Base-by-base conservation (phyloP, 2,329 filamentous ascomycete genomes). In the Verticillium albo-atrum region DNA sequence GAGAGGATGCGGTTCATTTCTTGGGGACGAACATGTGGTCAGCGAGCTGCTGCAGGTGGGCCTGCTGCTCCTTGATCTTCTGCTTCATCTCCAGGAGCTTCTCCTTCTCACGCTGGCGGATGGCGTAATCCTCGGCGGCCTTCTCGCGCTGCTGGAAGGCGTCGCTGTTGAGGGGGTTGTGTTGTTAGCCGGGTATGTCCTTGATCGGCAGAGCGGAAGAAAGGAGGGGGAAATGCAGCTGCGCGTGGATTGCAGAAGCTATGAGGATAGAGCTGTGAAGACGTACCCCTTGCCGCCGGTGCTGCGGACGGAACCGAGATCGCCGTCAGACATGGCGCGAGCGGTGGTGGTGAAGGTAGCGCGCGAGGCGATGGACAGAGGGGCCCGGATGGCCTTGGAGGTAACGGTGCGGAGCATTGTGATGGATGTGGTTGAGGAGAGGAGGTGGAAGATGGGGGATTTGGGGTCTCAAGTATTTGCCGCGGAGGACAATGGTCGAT, bases 71-170 rank as follows among this genome's bases (percentile, higher is more conserved):
- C 64, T 76, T 71, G 65, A 97, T 84, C 81, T 86, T 87, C 79
- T 84, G 82, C 77, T 85, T 89, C 68, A 97, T 87, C 73, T 85
- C 85, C 57, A 84, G 68, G 64, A 97, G 89, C 91, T 97, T 97
- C 80, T 93, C 88, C 79, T 87, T 86, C 85, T 98, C 95, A 73
- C 92, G 90, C 80, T 90, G 81, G 70, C 87, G 86, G 78, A 99
- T 92, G 78, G 90, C 91, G 68, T 86, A 85, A 75, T 92, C 89
- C 81, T 98, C 95, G 73, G 80, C 83, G 67, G 94, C 94, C 73
- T 89, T 85, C 79, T 99, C 95, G 69, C 95, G 92, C 79, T 89
- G 89, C 79, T 89, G 91, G 85, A 97, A 99, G 60, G 91, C 87
- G 73, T 99, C 94, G 68, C 94, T 96, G 66, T 68, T 54, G 54